Evolutionary conservation across 768 basidiomycete species (phyloP).

Genomic region (Dacryopinax spathularia): DNA sequence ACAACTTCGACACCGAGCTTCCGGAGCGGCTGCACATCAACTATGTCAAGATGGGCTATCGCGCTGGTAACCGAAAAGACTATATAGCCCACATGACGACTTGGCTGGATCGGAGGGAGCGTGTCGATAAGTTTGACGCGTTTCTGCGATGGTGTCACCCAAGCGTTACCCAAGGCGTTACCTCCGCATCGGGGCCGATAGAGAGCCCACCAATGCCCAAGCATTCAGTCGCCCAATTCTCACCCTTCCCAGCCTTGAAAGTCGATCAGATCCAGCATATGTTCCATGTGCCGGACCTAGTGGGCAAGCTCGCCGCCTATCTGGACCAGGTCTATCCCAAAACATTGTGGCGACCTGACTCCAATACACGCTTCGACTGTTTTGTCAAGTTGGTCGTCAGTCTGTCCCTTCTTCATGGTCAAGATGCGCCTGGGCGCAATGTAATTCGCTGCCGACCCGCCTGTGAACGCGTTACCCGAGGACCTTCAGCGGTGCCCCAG

Average conservation of each 20-base stretch:
- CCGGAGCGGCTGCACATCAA: conserved; percentile 33
- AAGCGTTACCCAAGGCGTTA: not conserved
- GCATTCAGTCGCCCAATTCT: not conserved
- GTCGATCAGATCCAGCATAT: conserved; percentile 13
- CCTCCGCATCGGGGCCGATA: not conserved
- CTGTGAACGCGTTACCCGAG: not conserved
- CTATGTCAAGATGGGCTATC: conserved; percentile 27
- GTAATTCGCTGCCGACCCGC: not conserved
- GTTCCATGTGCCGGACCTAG: not conserved
- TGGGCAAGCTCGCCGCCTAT: not conserved
- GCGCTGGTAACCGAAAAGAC: conserved; percentile 24
- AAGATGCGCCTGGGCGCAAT: not conserved
- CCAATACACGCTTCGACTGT: not conserved
- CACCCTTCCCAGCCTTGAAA: conserved; percentile 7
- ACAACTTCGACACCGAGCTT: conserved; percentile 26
- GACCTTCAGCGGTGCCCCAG: not conserved
- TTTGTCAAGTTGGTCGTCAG: conserved; percentile 2
- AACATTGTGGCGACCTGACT: not conserved
- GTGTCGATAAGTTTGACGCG: conserved; percentile 18
- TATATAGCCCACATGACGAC: conserved; percentile 30
- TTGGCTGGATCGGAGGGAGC: conserved; percentile 27
- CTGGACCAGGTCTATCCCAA: not conserved
- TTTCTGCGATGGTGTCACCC: conserved; percentile 20
- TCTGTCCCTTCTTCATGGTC: not conserved
- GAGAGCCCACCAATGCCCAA: not conserved